Evolutionary conservation across 2,329 filamentous ascomycete genomes (phyloP).

Genomic region (Fusarium oligoseptatum): DNA sequence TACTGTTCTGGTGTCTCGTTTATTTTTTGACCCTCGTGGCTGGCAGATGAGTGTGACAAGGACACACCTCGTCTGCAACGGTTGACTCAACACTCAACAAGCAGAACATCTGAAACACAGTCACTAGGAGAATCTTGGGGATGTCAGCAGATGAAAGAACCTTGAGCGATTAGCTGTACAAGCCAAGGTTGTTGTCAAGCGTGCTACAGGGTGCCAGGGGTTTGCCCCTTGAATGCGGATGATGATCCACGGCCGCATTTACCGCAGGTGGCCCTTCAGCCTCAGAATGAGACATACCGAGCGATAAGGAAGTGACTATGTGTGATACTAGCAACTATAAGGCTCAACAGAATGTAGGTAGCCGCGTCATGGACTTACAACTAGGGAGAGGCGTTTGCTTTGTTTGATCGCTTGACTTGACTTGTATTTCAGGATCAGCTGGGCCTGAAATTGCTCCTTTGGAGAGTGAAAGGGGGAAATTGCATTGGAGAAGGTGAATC

Average conservation of each 20-base stretch:
- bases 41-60: neutral
- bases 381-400: neutral
- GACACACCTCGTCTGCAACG: neutral
- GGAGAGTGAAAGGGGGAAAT: neutral
- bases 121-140: neutral
- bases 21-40: neutral
- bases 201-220: neutral
- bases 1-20: too few species aligned
- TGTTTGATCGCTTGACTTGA: neutral
- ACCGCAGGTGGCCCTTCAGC: neutral
- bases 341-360: neutral
- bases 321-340: neutral
- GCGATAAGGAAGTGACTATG: neutral
- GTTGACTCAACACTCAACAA: neutral
- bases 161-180: neutral
- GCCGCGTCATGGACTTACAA: neutral
- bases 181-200: neutral
- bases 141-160: neutral
- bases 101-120: neutral
- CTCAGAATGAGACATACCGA: accelerated
- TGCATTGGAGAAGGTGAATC: neutral
- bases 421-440: neutral
- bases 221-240: neutral
- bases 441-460: neutral
- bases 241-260: neutral